Base-by-base conservation (phyloP, 2,329 filamentous ascomycete species). In the Aphanocladium album region DNA sequence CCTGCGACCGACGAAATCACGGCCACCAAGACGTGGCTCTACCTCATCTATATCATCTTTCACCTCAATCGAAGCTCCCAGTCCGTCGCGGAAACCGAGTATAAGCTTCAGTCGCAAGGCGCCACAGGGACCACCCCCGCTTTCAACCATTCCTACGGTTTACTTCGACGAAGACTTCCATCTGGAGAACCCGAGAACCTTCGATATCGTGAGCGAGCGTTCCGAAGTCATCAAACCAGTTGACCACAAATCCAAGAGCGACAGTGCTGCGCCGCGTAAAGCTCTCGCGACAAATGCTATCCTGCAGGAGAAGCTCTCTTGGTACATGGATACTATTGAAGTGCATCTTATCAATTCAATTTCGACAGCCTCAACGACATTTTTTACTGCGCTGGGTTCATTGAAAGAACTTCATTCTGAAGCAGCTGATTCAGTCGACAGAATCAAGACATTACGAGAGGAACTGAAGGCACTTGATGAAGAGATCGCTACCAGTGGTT, bases 271-370 rank as follows among this genome's bases (percentile, higher is more conserved):
- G 2, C 87, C 89, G 9, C 85, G 93, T 62, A 98, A 97, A 72
- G 90, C 91, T 1, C 79, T 99, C 30, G 93, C 93, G 8, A 97
- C 93, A 0, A 99, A 99, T 74, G 95, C 95, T 0, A 99, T 99
- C 62, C 74, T 99, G 39, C 95, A 99, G 72, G 95, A 99, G 74
- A 99, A 99, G 74, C 80, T 99, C 14, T 98, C 95, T 0, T 99
- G 95, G 95, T 99, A 99, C 73, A 96, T 99, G 92, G 95, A 99
- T 72, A 99, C 95, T 0, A 92, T 99, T 23, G 95, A 99, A 72
- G 91, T 99, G 59, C 95, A 99, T 72, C 80, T 99, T 8, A 97
- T 99, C 67, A 91, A 91, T 35, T 96, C 93, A 0, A 99, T 99
- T 64, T 98, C 93, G 2, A 92, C 90, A 0, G 95, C 95, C 1